phyloP scores from a whole-genome alignment of 345 rosid genomes.

The Populus nigra region DNA sequence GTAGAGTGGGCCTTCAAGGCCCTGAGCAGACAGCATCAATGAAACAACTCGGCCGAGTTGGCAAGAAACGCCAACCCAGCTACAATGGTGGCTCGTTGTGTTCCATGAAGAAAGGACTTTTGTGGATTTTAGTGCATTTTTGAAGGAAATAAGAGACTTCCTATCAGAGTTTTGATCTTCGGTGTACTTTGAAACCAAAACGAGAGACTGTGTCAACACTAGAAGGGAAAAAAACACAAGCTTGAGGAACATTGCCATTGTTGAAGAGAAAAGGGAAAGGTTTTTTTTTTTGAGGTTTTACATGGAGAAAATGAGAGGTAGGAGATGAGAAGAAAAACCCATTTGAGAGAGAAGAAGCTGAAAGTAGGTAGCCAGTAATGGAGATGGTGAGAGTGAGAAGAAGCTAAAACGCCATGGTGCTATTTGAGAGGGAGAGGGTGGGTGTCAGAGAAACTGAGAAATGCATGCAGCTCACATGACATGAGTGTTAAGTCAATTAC shows the following conservation, averaged over 20 bases:
- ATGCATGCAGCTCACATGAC: slow-evolving; percentile 58
- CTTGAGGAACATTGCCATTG: slow-evolving; percentile 28
- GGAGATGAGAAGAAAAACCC: neutral
- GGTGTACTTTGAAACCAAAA: slow-evolving; percentile 17
- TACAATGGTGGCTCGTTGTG: slow-evolving; percentile 39
- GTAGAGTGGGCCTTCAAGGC: slow-evolving; percentile 44
- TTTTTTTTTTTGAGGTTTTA: neutral
- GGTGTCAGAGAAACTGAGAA: slow-evolving; percentile 21
- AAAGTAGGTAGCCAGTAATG: neutral
- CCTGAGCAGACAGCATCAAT: slow-evolving; percentile 39
- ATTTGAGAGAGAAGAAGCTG: neutral
- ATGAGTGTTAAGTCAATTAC: too few species aligned
- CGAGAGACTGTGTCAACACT: slow-evolving; percentile 12
- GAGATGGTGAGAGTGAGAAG: slow-evolving; percentile 1
- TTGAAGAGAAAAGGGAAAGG: neutral
- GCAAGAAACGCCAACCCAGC: slow-evolving; percentile 80
- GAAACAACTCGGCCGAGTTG: slow-evolving; percentile 43
- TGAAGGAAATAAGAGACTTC: slow-evolving; percentile 47
- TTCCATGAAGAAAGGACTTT: slow-evolving; percentile 61
- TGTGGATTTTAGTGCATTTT: slow-evolving; percentile 41
- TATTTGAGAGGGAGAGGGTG: neutral
- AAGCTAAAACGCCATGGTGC: slow-evolving; percentile 39
- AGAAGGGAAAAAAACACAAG: slow-evolving; percentile 14
- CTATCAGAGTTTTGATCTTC: slow-evolving; percentile 33
- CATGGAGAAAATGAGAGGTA: neutral